Conservation (phyloP, 2,329 filamentous ascomycete genomes). For the Fusarium aywerte region DNA sequence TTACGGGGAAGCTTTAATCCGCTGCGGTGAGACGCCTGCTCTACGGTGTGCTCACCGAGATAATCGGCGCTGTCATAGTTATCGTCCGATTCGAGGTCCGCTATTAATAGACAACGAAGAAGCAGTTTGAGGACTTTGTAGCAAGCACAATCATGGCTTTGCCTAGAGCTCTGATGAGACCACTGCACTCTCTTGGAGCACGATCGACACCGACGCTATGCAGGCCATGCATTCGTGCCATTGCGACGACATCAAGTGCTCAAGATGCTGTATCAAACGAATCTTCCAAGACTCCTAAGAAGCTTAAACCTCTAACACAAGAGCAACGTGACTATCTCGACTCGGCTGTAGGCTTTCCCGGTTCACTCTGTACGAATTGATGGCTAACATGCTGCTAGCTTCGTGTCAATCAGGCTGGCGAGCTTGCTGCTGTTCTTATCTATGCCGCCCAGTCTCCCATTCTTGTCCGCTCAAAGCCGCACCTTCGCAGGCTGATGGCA, state of each 20-base stretch:
- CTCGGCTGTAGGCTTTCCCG: slow-evolving; percentile 66
- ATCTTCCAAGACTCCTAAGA: slow-evolving; percentile 48
- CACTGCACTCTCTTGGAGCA: slow-evolving; percentile 30
- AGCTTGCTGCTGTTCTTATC: slow-evolving; percentile 95
- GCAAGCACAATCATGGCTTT: slow-evolving; percentile 36
- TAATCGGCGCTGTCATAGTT: slow-evolving; percentile 32
- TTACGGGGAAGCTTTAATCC: slow-evolving; percentile 45
- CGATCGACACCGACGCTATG: slow-evolving; percentile 27
- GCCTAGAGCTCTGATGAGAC: slow-evolving; percentile 29
- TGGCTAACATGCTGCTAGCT: slow-evolving; percentile 61
- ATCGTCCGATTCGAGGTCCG: slow-evolving; percentile 41
- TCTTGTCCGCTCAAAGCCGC: slow-evolving; percentile 82
- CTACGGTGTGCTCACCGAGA: slow-evolving; percentile 32
- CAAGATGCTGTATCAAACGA: slow-evolving; percentile 32
- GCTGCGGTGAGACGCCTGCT: slow-evolving; percentile 21
- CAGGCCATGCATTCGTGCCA: slow-evolving; percentile 33
- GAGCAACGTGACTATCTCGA: slow-evolving; percentile 80
- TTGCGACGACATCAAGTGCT: slow-evolving; percentile 39
- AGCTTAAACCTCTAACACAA: slow-evolving; percentile 70
- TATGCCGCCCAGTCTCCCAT: slow-evolving; percentile 89
- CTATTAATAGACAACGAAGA: slow-evolving; percentile 20
- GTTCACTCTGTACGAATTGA: background rate
- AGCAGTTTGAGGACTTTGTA: background rate
- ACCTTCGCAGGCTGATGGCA: slow-evolving; percentile 89
- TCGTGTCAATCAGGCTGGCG: slow-evolving; percentile 96